A percentile compares a stretch with the other conserved stretches of the same genome.
phyloP scores from a whole-genome alignment of 257 asterid species.

The Rubia yunnanensis region DNA sequence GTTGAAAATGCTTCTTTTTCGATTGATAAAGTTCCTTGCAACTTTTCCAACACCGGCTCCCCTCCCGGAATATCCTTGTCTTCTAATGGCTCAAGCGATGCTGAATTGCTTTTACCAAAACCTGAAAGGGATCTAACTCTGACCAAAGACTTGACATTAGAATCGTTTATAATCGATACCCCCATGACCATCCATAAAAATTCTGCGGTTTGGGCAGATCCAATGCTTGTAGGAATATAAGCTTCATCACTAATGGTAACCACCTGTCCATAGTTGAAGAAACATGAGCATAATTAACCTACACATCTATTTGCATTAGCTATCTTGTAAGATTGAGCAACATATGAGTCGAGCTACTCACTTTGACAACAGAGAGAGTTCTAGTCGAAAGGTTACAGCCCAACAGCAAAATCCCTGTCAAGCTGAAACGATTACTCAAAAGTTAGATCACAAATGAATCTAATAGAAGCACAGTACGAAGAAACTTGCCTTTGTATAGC shows the following conservation, averaged over 20 bases:
- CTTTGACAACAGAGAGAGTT: slow-evolving; percentile 51
- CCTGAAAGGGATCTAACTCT: slow-evolving; percentile 58
- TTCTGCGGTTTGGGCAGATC: slow-evolving; percentile 34
- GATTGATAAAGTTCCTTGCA: slow-evolving; percentile 57
- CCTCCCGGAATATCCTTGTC: slow-evolving; percentile 62
- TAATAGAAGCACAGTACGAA: not conserved
- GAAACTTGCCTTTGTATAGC: slow-evolving; percentile 60
- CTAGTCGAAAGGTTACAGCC: slow-evolving; percentile 43
- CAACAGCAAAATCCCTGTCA: slow-evolving; percentile 66
- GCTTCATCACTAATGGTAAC: slow-evolving; percentile 47
- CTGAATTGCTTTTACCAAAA: slow-evolving; percentile 25
- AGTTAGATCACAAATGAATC: not conserved
- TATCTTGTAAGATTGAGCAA: not conserved
- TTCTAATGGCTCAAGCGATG: slow-evolving; percentile 22
- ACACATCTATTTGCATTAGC: not conserved
- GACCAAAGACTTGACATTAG: slow-evolving; percentile 36
- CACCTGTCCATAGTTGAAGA: slow-evolving; percentile 38
- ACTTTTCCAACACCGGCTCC: slow-evolving; percentile 35
- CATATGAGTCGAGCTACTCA: slow-evolving; percentile 27
- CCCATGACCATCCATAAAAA: slow-evolving; percentile 94
- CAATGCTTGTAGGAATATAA: slow-evolving; percentile 69
- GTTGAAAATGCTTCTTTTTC: slow-evolving; percentile 50
- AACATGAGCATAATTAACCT: not conserved
- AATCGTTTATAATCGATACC: slow-evolving; percentile 32
- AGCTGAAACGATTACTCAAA: slow-evolving; percentile 26